Percentiles rank a stretch among this genome's conserved stretches.
These are phyloP conservation scores for Aspergillus haitiensis DNA, from an alignment of 495 filamentous ascomycete species.

Conservation along the genomic window DNA sequence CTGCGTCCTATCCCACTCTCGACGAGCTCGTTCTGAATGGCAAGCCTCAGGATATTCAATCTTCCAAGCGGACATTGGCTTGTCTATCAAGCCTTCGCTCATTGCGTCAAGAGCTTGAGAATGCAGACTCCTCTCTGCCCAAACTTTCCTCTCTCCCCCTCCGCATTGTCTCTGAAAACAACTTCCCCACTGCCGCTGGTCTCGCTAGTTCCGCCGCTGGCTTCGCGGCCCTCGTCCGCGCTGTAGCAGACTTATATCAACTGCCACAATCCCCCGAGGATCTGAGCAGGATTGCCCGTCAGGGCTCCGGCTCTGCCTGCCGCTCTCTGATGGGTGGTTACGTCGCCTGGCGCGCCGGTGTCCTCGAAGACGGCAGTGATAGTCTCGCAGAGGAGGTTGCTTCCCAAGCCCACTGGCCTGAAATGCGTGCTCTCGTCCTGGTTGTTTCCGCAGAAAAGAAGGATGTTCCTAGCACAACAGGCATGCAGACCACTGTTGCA, in stretches of 20 bases:
- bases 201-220: constrained; percentile 90
- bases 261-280: constrained; percentile 75
- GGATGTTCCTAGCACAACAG: constrained; percentile 82
- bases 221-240: constrained; percentile 90
- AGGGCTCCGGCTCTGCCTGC: constrained; percentile 93
- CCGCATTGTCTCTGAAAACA: constrained; percentile 88
- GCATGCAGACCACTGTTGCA: constrained; percentile 94
- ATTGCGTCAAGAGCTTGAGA: constrained; percentile 73
- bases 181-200: constrained; percentile 98
- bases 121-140: constrained; percentile 66
- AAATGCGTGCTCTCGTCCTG: constrained; percentile 86
- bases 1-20: constrained; percentile 61
- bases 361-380: constrained; percentile 72
- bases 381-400: constrained; percentile 84
- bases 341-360: constrained; percentile 86
- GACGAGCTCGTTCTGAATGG: constrained; percentile 86
- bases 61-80: constrained; percentile 82
- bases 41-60: constrained; percentile 72
- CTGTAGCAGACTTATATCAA: constrained; percentile 87
- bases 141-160: constrained; percentile 73
- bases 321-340: constrained; percentile 91
- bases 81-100: constrained; percentile 83
- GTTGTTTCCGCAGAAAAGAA: constrained; percentile 94
- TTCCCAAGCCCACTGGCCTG: constrained; percentile 84
- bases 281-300: constrained; percentile 85